Base-by-base conservation (phyloP, 495 filamentous ascomycete genomes). In the Hypoxylon rickii region DNA sequence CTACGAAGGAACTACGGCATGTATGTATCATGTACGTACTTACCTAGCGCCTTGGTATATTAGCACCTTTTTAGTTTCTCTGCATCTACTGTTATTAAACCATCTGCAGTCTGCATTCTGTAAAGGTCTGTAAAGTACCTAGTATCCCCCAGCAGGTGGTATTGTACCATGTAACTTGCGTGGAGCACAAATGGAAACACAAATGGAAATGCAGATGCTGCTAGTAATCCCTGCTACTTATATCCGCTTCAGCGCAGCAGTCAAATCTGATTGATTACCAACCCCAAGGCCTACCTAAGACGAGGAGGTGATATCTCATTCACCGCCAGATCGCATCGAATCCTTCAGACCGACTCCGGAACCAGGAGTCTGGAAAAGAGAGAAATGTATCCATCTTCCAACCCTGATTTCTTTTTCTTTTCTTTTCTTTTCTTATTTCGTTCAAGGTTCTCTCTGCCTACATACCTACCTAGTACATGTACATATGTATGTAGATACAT, bases 301-400 rank as follows among this genome's bases (percentile, higher is more conserved):
- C 36, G 33, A 45, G 55, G 51, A 46, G 39, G 39, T 44, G 41
- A 55, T 40, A 39, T 61, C 52, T 56, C 52, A 62, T 62, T 62
- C 58, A 62, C 58, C 58, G 58, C 58, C 47, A 62, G 58, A 62
- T 62, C 58, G 58, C 43, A 56, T 56, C 52, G 51, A 56, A 56
- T 62, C 58, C 52, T 52, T 44, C 43, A 57, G 58, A 56, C 58
- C 58, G 51, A 56, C 58, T 47, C 37, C 52, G 58, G 58, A 61
- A 61, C 51, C 58, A 55, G 37, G 45, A 42, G 46, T 45, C 58
- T 61, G 51, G 58, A 32, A n/a, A 61, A 42, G 41, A 39, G 20
- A 50, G 18, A 45, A 33, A 46, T 53, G 41, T 46, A 26, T n/a
- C 41, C 44, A 22, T 41, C 43, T 42, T 42, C 20, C 16, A 18